A percentile compares a stretch with the other conserved stretches of the same genome.
Conservation (phyloP, 495 filamentous ascomycete species). For the Aspergillus indologenus region DNA sequence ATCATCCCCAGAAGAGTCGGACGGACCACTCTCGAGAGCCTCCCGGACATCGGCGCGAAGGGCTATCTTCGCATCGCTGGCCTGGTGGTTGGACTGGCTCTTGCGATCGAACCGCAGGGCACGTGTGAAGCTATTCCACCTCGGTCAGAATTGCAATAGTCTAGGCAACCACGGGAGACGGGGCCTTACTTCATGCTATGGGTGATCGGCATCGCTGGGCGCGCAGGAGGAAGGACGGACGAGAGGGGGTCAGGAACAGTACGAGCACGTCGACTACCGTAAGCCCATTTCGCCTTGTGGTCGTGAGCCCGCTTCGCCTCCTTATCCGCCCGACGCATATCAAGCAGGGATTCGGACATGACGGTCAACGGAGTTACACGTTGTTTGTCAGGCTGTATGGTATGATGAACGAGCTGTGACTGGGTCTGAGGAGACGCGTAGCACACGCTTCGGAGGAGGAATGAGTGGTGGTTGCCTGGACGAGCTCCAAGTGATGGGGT, state of each 20-base stretch:
- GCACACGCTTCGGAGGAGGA: background rate
- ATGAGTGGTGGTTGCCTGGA: background rate
- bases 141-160: background rate
- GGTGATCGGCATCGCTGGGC: slow-evolving; percentile 27
- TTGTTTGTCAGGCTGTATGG: background rate
- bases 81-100: slow-evolving; percentile 29
- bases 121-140: slow-evolving; percentile 1
- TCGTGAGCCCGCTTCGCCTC: slow-evolving; percentile 46
- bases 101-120: slow-evolving; percentile 28
- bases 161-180: background rate
- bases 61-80: slow-evolving; percentile 31
- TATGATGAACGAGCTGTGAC: background rate
- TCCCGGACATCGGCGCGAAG: slow-evolving; percentile 36
- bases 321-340: slow-evolving; percentile 26
- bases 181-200: slow-evolving; percentile 19
- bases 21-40: slow-evolving; percentile 26
- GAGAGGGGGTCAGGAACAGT: slow-evolving; percentile 6
- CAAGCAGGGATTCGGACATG: slow-evolving; percentile 20
- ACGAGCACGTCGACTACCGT: slow-evolving; percentile 33
- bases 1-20: slow-evolving; percentile 38
- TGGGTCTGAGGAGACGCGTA: background rate
- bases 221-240: slow-evolving; percentile 18
- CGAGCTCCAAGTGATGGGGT: background rate
- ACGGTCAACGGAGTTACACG: background rate
- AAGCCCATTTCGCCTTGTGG: slow-evolving; percentile 54